Conservation (phyloP, 768 basidiomycete species). For the Candolleomyces eurysporus region DNA sequence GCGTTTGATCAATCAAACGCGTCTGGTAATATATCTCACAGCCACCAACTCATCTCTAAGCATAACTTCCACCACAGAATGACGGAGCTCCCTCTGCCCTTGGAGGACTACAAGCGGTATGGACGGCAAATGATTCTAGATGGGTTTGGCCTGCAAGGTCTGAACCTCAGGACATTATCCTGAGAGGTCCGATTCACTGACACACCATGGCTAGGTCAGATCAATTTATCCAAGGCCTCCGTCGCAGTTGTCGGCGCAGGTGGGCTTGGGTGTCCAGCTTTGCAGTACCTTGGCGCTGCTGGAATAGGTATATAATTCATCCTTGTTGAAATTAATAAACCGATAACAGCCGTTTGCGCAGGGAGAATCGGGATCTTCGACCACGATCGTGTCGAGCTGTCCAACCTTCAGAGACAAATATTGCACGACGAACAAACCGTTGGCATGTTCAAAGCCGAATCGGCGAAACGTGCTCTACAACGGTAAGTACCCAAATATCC, state of each 20-base stretch:
- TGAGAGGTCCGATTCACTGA: not conserved
- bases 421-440: conserved; percentile 75
- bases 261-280: conserved; percentile 91
- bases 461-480: conserved; percentile 69
- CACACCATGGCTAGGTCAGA: conserved; percentile 54
- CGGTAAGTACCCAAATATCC: conserved; percentile 38
- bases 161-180: not conserved
- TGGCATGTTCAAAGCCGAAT: conserved; percentile 78
- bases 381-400: conserved; percentile 82
- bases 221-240: conserved; percentile 72
- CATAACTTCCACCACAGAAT: not conserved
- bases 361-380: conserved; percentile 86
- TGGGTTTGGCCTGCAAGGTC: conserved; percentile 83
- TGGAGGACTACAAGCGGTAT: conserved; percentile 84
- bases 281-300: conserved; percentile 91
- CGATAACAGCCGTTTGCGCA: conserved; percentile 24
- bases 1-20: too few relatives aligned
- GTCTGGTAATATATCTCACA: too few relatives aligned
- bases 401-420: conserved; percentile 93
- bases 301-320: conserved; percentile 67
- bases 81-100: conserved; percentile 24
- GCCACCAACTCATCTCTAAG: too few relatives aligned
- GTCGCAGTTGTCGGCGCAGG: conserved; percentile 93
- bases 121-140: conserved; percentile 96
- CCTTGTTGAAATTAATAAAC: not conserved